Percentiles rank a stretch among this genome's conserved stretches.
Conservation (phyloP, 1,284 basidiomycete genomes). For the Gomphus bonarii region DNA sequence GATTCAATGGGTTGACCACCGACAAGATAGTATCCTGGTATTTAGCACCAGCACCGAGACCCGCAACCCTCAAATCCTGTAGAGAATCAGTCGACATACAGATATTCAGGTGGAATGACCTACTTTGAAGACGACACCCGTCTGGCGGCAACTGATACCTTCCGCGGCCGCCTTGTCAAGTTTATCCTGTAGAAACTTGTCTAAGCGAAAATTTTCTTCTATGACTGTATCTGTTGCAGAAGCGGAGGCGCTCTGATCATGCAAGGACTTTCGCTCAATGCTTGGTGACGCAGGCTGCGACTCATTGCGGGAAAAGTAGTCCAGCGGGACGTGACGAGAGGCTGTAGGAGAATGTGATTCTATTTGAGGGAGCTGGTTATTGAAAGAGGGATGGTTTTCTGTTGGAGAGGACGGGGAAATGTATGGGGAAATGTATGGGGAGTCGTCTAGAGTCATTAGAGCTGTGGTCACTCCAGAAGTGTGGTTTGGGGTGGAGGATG, state of each 20-base stretch:
- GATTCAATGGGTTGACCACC: constrained; percentile 25
- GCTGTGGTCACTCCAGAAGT: not conserved
- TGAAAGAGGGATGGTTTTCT: not conserved
- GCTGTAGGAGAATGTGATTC: not conserved
- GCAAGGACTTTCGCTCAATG: not conserved
- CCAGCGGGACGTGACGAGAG: not conserved
- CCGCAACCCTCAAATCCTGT: constrained; percentile 37
- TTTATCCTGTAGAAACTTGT: constrained; percentile 2
- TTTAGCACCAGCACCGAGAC: constrained; percentile 31
- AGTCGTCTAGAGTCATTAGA: not conserved
- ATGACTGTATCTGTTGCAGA: not conserved
- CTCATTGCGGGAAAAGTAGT: not conserved
- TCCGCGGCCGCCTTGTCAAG: constrained; percentile 7
- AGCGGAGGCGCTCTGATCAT: not conserved
- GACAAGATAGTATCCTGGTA: constrained; percentile 34
- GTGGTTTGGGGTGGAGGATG: too few relatives aligned
- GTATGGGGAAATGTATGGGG: not conserved
- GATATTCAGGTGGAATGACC: not conserved
- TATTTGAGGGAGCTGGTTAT: not conserved
- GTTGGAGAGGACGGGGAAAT: not conserved
- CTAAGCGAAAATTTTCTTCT: constrained; percentile 6
- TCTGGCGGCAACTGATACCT: constrained; percentile 12
- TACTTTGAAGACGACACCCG: constrained; percentile 14
- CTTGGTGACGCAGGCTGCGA: not conserved
- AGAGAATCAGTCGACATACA: constrained; percentile 17